Conservation (phyloP, 345 rosid species). For the Salix udensis region DNA sequence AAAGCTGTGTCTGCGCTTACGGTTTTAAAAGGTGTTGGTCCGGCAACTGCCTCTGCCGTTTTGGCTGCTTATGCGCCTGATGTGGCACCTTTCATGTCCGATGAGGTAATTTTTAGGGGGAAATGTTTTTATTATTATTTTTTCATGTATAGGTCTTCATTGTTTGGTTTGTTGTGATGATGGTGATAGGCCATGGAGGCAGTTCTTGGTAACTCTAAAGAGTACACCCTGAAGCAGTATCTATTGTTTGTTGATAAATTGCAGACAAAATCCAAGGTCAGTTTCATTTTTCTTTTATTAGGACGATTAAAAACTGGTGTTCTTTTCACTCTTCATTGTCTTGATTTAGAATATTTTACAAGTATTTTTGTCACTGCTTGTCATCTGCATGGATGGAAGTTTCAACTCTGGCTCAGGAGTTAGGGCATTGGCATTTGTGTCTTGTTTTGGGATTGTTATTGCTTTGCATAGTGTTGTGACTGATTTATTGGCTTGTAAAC, state of each 20-base stretch:
- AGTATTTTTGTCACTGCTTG: not conserved
- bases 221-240: slow-evolving; percentile 72
- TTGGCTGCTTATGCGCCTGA: slow-evolving; percentile 84
- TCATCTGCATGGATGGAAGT: no score
- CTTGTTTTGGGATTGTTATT: not conserved
- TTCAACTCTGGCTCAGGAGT: not conserved
- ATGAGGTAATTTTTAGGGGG: slow-evolving; percentile 49
- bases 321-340: no score
- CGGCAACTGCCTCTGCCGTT: slow-evolving; percentile 88
- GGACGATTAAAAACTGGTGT: no score
- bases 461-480: not conserved
- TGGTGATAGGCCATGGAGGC: slow-evolving; percentile 65
- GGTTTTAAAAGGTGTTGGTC: slow-evolving; percentile 83
- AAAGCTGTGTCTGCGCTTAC: slow-evolving; percentile 70
- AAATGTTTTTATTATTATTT: not conserved
- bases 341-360: not conserved
- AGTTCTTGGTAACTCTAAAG: slow-evolving; percentile 65
- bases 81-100: slow-evolving; percentile 79
- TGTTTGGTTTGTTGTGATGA: not conserved
- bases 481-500: not conserved
- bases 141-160: not conserved
- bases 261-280: slow-evolving; percentile 58
- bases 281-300: slow-evolving; percentile 12
- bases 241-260: slow-evolving; percentile 49
- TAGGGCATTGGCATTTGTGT: not conserved